Conservation (phyloP, 176 grass and related monocot species). For the Neostapfia colusana region DNA sequence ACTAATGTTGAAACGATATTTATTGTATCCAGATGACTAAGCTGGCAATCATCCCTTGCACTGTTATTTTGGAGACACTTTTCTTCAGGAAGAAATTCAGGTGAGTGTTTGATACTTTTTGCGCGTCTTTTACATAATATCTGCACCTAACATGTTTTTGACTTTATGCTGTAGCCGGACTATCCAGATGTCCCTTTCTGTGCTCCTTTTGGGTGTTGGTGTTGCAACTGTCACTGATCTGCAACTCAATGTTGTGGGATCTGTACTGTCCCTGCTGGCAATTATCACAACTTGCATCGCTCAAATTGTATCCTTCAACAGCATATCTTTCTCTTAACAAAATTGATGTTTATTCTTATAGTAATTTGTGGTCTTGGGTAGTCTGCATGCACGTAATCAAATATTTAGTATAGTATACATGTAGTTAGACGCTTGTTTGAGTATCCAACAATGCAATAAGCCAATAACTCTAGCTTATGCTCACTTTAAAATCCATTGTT, state of each 20-base stretch:
- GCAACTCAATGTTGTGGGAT: constrained; percentile 92
- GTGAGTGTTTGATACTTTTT: constrained; percentile 47
- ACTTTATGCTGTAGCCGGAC: constrained; percentile 63
- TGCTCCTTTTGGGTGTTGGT: constrained; percentile 95
- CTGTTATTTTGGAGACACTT: constrained; percentile 97
- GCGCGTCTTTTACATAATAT: constrained; percentile 10
- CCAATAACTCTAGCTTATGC: background rate
- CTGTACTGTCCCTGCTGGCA: constrained; percentile 87
- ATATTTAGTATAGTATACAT: constrained; percentile 4
- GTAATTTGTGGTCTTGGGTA: background rate
- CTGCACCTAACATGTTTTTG: constrained; percentile 29
- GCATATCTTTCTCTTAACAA: constrained; percentile 29
- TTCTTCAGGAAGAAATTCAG: constrained; percentile 99
- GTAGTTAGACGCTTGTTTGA: background rate
- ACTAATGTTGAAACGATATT: constrained; percentile 51
- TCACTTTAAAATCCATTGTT: background rate
- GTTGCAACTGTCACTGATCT: constrained; percentile 99
- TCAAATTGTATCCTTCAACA: constrained; percentile 96
- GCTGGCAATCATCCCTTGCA: constrained; percentile 95
- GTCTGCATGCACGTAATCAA: background rate
- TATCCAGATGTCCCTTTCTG: constrained; percentile 81
- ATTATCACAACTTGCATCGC: constrained; percentile 94
- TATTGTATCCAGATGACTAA: constrained; percentile 95
- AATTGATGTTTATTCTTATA: background rate
- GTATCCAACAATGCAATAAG: background rate